These are phyloP conservation scores for Lobosporangium transversale DNA, from an alignment of 192 early-diverging fungal species.

Conservation along the genomic window DNA sequence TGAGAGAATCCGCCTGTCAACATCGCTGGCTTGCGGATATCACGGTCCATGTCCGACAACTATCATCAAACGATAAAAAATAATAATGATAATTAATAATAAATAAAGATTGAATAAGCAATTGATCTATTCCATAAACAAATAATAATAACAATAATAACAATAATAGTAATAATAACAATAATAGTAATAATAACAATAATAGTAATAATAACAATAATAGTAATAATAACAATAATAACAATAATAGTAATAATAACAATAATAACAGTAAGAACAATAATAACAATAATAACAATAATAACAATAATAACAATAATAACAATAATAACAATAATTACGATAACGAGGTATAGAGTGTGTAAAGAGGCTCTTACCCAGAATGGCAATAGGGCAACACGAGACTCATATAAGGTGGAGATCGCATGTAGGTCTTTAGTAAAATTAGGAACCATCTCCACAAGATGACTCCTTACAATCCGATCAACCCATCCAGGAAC, in stretches of 20 bases:
- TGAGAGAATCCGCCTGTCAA: conserved; percentile 34
- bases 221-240: not conserved
- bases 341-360: not conserved
- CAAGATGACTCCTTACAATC: conserved; percentile 73
- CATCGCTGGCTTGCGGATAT: conserved; percentile 58
- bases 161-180: not conserved
- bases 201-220: too few relatives aligned
- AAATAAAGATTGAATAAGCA: too few relatives aligned
- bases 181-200: conserved; percentile 10
- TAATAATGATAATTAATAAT: too few relatives aligned
- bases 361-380: conserved; percentile 41
- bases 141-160: not conserved
- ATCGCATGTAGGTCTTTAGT: conserved; percentile 61
- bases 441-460: conserved; percentile 61
- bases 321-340: too few relatives aligned
- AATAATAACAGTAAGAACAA: not conserved
- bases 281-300: too few relatives aligned
- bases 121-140: not conserved
- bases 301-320: too few relatives aligned
- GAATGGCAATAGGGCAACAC: conserved; percentile 59
- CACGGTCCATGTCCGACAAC: conserved; percentile 62
- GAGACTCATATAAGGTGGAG: conserved; percentile 55
- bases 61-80: too few relatives aligned
- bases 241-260: not conserved
- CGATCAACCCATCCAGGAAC: conserved; percentile 81